These are phyloP conservation scores for Glarea lozoyensis DNA, from an alignment of 495 filamentous ascomycete species.

Conservation along the genomic window DNA sequence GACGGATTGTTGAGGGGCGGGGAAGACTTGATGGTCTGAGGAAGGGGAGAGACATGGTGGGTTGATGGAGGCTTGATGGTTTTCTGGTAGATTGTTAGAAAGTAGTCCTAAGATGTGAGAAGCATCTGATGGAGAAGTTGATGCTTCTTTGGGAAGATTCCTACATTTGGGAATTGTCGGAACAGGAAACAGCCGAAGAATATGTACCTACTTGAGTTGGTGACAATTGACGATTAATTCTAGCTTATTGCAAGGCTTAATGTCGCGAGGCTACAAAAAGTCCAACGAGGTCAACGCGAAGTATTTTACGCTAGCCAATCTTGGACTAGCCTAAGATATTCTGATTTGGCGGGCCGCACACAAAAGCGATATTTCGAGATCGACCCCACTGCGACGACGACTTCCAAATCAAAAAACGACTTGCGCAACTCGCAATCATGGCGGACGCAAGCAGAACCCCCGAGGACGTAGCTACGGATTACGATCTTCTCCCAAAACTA, in stretches of 20 bases:
- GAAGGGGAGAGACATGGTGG: conserved; percentile 17
- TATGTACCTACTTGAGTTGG: too few species aligned
- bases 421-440: conserved; percentile 38
- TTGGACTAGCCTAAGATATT: neutral
- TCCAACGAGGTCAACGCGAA: neutral
- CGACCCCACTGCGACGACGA: conserved; percentile 7
- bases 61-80: neutral
- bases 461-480: conserved; percentile 50
- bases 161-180: too few species aligned
- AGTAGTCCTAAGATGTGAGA: too few species aligned
- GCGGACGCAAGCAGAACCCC: conserved; percentile 46
- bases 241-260: too few species aligned
- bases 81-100: neutral
- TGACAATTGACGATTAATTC: too few species aligned
- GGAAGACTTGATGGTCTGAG: conserved; percentile 22
- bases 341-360: conserved; percentile 9
- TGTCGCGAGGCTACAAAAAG: conserved; percentile 4
- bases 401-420: conserved; percentile 5
- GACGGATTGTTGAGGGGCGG: conserved; percentile 26
- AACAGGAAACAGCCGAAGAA: too few species aligned
- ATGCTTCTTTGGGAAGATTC: too few species aligned
- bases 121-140: too few species aligned
- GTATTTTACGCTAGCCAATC: neutral
- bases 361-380: conserved; percentile 8
- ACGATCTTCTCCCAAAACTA: conserved; percentile 83